phyloP scores from a whole-genome alignment of 768 basidiomycete species.

The Atractiella rhizophila region DNA sequence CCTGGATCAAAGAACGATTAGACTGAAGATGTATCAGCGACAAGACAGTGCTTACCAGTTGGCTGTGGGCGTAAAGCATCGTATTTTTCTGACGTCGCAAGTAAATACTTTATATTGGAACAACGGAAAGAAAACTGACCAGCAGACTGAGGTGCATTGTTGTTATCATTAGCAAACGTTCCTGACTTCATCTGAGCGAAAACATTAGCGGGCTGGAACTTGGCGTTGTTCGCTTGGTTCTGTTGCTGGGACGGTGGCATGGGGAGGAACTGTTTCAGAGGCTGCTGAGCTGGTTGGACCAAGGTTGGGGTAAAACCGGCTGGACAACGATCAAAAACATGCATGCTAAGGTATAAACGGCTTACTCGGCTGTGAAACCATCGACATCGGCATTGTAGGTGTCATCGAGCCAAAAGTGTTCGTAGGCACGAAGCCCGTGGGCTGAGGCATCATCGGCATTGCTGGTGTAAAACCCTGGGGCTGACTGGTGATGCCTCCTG shows the following conservation, averaged over 20 bases:
- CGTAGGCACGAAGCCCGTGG: conserved; percentile 7
- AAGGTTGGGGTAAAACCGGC: not conserved
- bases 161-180: not conserved
- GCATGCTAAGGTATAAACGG: not conserved
- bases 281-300: conserved; percentile 7
- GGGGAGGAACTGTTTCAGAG: conserved; percentile 13
- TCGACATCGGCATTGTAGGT: no score
- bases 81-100: conserved; percentile 4
- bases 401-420: not conserved
- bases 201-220: conserved; percentile 24
- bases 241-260: not conserved
- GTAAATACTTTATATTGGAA: not conserved
- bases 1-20: no score
- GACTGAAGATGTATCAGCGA: no score
- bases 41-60: no score
- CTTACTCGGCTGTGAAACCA: conserved; percentile 1
- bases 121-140: no score
- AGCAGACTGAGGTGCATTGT: no score
- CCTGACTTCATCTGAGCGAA: conserved; percentile 26
- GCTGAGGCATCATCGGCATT: conserved; percentile 12
- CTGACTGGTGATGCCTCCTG: conserved; percentile 4
- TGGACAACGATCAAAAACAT: not conserved
- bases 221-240: conserved; percentile 17
- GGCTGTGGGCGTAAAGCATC: conserved; percentile 9
- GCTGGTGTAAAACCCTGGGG: conserved; percentile 3